phyloP scores from a whole-genome alignment of 2,329 filamentous ascomycete genomes.

The Hypoxylon sp. region DNA sequence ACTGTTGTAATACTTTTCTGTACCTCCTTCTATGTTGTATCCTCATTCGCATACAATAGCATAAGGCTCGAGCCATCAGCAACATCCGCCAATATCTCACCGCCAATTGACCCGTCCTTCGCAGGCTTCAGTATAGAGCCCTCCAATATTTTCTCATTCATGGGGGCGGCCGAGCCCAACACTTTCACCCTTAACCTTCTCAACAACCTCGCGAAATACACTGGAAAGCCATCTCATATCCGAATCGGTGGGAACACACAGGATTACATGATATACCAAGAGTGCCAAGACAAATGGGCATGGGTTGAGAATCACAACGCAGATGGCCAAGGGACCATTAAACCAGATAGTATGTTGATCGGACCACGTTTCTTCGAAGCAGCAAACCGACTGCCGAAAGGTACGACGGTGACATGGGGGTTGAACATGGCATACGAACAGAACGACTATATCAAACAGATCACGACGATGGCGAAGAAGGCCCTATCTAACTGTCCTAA shows the following conservation, averaged over 20 bases:
- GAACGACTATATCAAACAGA: constrained; percentile 60
- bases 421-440: constrained; percentile 65
- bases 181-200: constrained; percentile 63
- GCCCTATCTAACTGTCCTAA: constrained; percentile 46
- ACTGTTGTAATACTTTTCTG: constrained; percentile 1
- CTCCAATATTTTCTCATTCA: constrained; percentile 67
- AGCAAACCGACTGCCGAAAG: constrained; percentile 64
- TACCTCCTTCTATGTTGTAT: constrained; percentile 4
- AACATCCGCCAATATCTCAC: constrained; percentile 32
- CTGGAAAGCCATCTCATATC: constrained; percentile 64
- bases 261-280: constrained; percentile 64
- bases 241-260: constrained; percentile 67
- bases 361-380: constrained; percentile 64
- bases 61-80: constrained; percentile 32
- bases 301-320: constrained; percentile 59
- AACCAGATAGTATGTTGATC: constrained; percentile 62
- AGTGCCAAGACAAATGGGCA: constrained; percentile 55
- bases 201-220: constrained; percentile 64
- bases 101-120: constrained; percentile 59
- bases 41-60: constrained; percentile 12
- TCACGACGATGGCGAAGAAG: constrained; percentile 58
- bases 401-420: constrained; percentile 65
- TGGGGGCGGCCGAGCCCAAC: constrained; percentile 60
- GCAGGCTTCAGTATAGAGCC: constrained; percentile 68
- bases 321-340: constrained; percentile 58